These are phyloP conservation scores for Verticillium klebahnii DNA, from an alignment of 2,329 filamentous ascomycete species.

Conservation along the genomic window DNA sequence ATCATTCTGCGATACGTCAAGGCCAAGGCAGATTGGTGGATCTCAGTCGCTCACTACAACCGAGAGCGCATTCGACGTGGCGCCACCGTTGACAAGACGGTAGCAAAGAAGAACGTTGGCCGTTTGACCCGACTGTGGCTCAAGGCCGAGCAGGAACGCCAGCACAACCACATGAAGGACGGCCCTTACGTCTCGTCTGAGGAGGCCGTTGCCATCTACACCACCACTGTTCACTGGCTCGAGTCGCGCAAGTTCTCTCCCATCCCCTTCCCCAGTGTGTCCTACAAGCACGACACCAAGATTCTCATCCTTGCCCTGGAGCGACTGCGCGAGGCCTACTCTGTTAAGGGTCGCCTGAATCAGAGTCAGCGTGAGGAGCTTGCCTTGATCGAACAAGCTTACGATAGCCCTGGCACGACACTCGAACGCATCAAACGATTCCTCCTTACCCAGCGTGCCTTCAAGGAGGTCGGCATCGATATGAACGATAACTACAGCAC, in stretches of 20 bases:
- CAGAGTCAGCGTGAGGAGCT: constrained; percentile 97
- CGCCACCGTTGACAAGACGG: constrained; percentile 97
- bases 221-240: constrained; percentile 96
- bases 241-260: constrained; percentile 98
- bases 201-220: constrained; percentile 97
- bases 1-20: constrained; percentile 98
- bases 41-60: constrained; percentile 98
- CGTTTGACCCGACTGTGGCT: constrained; percentile 93
- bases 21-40: constrained; percentile 99
- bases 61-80: constrained; percentile 93
- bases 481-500: constrained; percentile 99
- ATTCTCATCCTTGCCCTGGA: constrained; percentile 95
- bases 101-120: constrained; percentile 98
- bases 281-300: constrained; percentile 99
- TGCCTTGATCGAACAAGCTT: constrained; percentile 95
- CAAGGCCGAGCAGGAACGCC: constrained; percentile 95
- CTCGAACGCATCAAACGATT: constrained; percentile 95
- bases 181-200: constrained; percentile 97
- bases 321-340: constrained; percentile 90
- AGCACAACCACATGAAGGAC: constrained; percentile 99
- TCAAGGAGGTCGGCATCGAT: constrained; percentile 98
- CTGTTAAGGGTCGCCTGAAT: constrained; percentile 92
- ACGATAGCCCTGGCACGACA: constrained; percentile 95
- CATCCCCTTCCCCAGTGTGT: constrained; percentile 97
- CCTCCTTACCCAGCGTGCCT: constrained; percentile 91